These are phyloP conservation scores for Choiromyces venosus DNA, from an alignment of 495 filamentous ascomycete species.

Conservation along the genomic window DNA sequence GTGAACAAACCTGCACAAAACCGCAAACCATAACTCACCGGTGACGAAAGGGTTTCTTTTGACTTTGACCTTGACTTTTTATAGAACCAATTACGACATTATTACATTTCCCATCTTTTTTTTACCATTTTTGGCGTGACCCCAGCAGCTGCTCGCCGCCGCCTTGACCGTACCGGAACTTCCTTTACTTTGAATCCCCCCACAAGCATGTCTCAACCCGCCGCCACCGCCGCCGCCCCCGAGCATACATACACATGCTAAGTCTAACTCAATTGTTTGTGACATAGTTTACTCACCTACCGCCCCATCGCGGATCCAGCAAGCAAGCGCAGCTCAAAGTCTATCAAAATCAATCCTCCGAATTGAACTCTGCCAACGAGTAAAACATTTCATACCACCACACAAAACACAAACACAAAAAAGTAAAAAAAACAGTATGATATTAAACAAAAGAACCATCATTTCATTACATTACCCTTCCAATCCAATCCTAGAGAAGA, in stretches of 20 bases:
- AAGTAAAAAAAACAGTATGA: no score
- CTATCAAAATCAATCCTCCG: not conserved
- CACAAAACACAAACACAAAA: slow-evolving; percentile 14
- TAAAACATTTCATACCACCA: slow-evolving; percentile 12
- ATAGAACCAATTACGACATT: not conserved
- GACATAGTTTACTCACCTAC: not conserved
- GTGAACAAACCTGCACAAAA: not conserved
- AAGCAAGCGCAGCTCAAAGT: not conserved
- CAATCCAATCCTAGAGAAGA: not conserved
- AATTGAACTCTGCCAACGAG: slow-evolving; percentile 21
- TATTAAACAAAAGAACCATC: not conserved
- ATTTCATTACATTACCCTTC: not conserved
- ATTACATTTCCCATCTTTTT: not conserved
- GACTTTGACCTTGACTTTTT: not conserved
- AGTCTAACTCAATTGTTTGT: not conserved
- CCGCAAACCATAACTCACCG: not conserved
- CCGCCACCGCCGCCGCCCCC: no score
- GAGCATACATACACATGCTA: no score
- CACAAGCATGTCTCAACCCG: not conserved
- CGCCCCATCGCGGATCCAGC: no score
- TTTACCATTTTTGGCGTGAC: not conserved
- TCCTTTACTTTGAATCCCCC: no score
- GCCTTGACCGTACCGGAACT: no score
- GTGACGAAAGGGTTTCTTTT: not conserved
- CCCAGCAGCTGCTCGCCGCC: no score